Conservation (phyloP, 1,284 basidiomycete species). For the Xerocomus amazonicus region DNA sequence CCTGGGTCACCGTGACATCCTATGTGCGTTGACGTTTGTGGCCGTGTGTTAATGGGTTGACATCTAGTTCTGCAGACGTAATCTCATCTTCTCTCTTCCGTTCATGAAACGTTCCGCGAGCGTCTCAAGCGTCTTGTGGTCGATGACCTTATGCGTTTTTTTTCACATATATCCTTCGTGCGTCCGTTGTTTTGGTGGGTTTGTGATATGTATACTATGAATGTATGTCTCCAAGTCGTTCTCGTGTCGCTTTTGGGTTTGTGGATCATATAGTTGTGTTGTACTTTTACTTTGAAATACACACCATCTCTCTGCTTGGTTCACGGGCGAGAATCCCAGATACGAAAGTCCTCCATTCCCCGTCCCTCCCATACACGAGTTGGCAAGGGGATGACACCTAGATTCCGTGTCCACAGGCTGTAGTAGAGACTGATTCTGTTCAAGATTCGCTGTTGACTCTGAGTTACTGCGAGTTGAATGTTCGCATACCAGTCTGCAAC, state of each 20-base stretch:
- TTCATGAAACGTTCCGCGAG: neutral
- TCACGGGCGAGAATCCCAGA: no score
- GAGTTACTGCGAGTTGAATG: no score
- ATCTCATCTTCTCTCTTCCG: neutral
- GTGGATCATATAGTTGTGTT: conserved; percentile 5
- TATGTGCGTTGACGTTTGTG: conserved; percentile 8
- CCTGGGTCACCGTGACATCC: conserved; percentile 20
- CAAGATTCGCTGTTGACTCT: no score
- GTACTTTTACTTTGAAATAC: neutral
- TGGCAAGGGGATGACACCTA: no score
- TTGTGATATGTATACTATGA: conserved; percentile 1
- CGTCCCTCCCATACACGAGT: no score
- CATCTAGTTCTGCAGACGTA: conserved; percentile 9
- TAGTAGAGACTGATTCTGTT: no score
- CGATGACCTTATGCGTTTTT: conserved; percentile 6
- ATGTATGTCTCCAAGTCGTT: neutral
- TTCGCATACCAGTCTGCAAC: no score
- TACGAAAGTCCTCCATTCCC: no score
- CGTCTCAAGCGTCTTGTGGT: neutral
- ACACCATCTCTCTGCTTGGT: neutral
- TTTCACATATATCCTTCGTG: conserved; percentile 2
- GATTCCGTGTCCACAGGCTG: no score
- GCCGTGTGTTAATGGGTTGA: conserved; percentile 10
- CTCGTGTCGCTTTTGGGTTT: conserved; percentile 3
- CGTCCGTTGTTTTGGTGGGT: neutral